phyloP scores from a whole-genome alignment of 192 early-diverging fungal species.

The Backusella sp. region DNA sequence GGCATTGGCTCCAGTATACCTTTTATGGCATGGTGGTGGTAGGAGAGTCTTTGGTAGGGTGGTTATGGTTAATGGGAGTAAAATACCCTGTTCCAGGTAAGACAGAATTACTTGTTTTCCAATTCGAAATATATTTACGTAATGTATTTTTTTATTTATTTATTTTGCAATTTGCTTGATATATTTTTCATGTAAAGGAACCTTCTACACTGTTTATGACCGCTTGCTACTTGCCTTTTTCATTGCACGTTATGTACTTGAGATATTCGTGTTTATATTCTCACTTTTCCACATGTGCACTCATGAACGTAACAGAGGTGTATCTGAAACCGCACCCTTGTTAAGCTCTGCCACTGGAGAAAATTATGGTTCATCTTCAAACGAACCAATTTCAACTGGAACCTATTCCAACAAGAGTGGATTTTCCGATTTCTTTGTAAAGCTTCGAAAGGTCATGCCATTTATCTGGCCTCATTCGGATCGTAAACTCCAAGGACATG shows the following conservation, averaged over 20 bases:
- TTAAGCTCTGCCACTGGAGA: constrained; percentile 8
- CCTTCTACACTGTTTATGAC: constrained; percentile 30
- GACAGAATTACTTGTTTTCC: neutral
- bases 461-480: constrained; percentile 79
- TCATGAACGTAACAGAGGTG: neutral
- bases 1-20: constrained; percentile 49
- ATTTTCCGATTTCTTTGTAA: constrained; percentile 43
- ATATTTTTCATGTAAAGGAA: neutral
- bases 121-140: neutral
- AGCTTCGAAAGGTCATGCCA: constrained; percentile 68
- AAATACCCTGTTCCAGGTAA: constrained; percentile 28
- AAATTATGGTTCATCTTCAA: neutral
- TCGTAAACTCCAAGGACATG: constrained; percentile 58
- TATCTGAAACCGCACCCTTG: constrained; percentile 26
- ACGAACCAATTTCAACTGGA: constrained; percentile 22
- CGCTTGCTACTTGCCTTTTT: constrained; percentile 40
- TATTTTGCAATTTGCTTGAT: neutral
- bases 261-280: constrained; percentile 30
- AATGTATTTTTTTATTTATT: neutral
- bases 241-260: constrained; percentile 39
- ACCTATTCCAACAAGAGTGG: constrained; percentile 8
- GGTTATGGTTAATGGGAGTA: constrained; percentile 37
- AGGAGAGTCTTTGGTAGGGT: constrained; percentile 44
- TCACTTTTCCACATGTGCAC: constrained; percentile 31
- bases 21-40: constrained; percentile 48